Evolutionary conservation across 106 monocot genomes (phyloP), one percentile per base, ranked within the genome.

Genomic region (Phalaenopsis aphrodite): DNA sequence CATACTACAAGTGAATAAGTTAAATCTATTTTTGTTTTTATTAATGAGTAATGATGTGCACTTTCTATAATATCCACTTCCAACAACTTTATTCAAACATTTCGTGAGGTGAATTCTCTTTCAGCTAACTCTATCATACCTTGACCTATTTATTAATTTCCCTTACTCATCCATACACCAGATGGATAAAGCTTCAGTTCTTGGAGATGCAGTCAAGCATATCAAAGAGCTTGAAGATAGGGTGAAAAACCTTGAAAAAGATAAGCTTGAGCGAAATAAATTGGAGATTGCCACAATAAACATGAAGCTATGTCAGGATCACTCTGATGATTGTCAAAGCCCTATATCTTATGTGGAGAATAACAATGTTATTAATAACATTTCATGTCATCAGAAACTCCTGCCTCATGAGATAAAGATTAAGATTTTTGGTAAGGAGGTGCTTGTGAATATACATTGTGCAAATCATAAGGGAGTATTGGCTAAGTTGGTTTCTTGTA

Each of bases 101-200:
- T 58, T 19, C 5, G 2, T 19, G 18, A 58, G 2, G 57, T 19
- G 16, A 58, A 58, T 58, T 1, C n/a, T 18, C 3, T 19, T n/a
- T 1, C 18, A 61, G 0, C 18, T 61, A 61, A 61, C 61, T 61
- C 8, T 4, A n/a, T 21, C 61, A 61, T 57, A 17, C 18, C 0
- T 57, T 57, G 18, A 4, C 4, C 19, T 57, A 17, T 57, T 57
- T 12, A 15, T 9, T 15, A 15, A 19, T 57, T 57, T 19, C 61
- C 19, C 21, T n/a, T 61, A n/a, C 21, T 0, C 61, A n/a, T 61
- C 23, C 69, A 38, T 41, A 8, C 0, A 57, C 36, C 81, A 93
- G 93, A 84, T 83, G 78, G 93, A 93, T 87, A 93, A 90, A 80
- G 93, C 90, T 42, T 82, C 93, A 3, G 84, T 93, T 39, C 87